These are phyloP conservation scores for Boletales sp. DNA, from an alignment of 768 basidiomycete genomes.

Conservation along the genomic window DNA sequence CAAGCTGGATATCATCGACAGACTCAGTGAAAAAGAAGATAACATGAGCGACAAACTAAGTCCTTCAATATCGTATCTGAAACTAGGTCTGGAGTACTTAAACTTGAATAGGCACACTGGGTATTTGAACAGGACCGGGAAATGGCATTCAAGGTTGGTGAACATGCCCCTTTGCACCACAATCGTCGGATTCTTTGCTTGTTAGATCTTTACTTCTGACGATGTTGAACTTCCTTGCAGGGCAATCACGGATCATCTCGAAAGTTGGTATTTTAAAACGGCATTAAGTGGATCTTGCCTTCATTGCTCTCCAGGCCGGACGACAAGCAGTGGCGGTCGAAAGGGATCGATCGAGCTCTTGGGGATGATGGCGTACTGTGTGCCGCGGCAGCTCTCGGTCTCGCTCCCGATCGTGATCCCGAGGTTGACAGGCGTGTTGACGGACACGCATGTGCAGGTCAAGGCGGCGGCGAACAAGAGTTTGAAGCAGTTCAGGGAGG, in stretches of 20 bases:
- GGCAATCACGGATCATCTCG: slow-evolving; percentile 74
- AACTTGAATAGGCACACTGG: slow-evolving; percentile 79
- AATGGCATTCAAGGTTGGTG: slow-evolving; percentile 70
- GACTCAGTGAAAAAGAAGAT: slow-evolving; percentile 73
- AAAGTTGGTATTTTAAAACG: too few relatives aligned
- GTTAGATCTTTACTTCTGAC: slow-evolving; percentile 91
- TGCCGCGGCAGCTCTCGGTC: slow-evolving; percentile 89
- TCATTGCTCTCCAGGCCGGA: slow-evolving; percentile 86
- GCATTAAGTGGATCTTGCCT: slow-evolving; percentile 92
- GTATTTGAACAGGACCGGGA: slow-evolving; percentile 70
- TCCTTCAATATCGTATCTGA: slow-evolving; percentile 86
- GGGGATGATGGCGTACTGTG: slow-evolving; percentile 99
- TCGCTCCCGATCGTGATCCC: slow-evolving; percentile 97
- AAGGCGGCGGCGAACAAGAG: slow-evolving; percentile 89
- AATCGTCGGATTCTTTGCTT: neutral
- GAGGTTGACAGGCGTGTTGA: slow-evolving; percentile 88
- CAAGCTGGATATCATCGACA: slow-evolving; percentile 27
- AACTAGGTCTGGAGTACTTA: slow-evolving; percentile 79
- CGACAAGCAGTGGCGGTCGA: slow-evolving; percentile 98
- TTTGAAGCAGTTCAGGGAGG: slow-evolving; percentile 96
- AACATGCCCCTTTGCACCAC: neutral
- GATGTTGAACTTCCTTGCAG: slow-evolving; percentile 85
- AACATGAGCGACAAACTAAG: slow-evolving; percentile 75
- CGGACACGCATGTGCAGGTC: slow-evolving; percentile 97
- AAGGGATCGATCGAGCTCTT: slow-evolving; percentile 96